phyloP scores from a whole-genome alignment of 257 asterid species.

The Solanum clarkiae region DNA sequence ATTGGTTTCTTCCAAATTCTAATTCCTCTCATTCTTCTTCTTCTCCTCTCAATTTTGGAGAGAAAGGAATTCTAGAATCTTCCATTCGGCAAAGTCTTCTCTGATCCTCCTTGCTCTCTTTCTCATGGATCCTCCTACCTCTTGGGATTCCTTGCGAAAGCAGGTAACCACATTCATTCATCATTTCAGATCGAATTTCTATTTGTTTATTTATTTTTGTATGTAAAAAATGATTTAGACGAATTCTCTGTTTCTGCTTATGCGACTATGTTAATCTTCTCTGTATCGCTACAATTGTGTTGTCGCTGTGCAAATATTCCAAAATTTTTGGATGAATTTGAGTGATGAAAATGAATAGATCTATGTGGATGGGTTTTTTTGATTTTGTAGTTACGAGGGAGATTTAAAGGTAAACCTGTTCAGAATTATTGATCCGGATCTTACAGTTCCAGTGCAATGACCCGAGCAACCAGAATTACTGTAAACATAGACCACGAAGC shows the following conservation, averaged over 20 bases:
- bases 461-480: background rate
- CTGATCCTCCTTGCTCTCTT: background rate
- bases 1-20: background rate
- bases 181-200: background rate
- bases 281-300: background rate
- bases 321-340: background rate
- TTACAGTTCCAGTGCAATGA: background rate
- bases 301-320: background rate
- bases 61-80: background rate
- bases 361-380: background rate
- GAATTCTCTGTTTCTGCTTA: background rate
- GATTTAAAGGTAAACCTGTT: background rate
- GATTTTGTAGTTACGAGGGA: background rate
- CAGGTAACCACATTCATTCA: slow-evolving; percentile 34
- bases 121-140: slow-evolving; percentile 64
- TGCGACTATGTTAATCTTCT: background rate
- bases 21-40: background rate
- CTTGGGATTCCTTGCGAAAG: slow-evolving; percentile 95
- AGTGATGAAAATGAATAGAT: background rate
- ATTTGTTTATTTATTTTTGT: background rate
- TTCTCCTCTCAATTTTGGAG: background rate
- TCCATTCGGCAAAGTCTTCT: background rate
- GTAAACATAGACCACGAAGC: background rate
- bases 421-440: background rate
- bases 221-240: background rate